These are phyloP conservation scores for Mycena polygramma DNA, from an alignment of 768 basidiomycete genomes.

Conservation along the genomic window DNA sequence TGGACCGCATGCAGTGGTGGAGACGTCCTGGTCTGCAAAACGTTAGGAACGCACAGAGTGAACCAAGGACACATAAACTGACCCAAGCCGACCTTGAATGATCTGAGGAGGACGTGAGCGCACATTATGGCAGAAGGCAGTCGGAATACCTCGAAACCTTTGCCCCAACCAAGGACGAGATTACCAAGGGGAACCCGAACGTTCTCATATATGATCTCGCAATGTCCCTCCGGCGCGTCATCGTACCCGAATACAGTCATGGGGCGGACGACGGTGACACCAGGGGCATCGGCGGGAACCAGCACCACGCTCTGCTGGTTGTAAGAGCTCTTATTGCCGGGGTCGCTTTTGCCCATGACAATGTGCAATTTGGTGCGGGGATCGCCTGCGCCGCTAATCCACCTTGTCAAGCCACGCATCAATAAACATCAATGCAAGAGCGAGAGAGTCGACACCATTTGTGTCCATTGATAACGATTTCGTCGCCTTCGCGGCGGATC, in stretches of 20 bases:
- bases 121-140: neutral
- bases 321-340: constrained; percentile 80
- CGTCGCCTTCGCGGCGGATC: constrained; percentile 84
- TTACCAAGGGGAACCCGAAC: constrained; percentile 90
- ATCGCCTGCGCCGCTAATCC: constrained; percentile 98
- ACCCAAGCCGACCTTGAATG: constrained; percentile 97
- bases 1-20: constrained; percentile 98
- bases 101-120: constrained; percentile 58
- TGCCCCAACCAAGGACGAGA: constrained; percentile 92
- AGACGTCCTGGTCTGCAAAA: constrained; percentile 87
- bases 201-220: constrained; percentile 94
- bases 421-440: neutral
- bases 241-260: constrained; percentile 96
- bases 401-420: constrained; percentile 63
- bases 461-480: constrained; percentile 95
- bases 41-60: neutral
- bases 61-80: constrained; percentile 37
- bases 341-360: constrained; percentile 95
- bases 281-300: constrained; percentile 89
- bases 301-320: constrained; percentile 94
- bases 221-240: constrained; percentile 97
- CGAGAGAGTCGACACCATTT: constrained; percentile 77
- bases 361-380: constrained; percentile 91
- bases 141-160: constrained; percentile 85
- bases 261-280: constrained; percentile 91